phyloP scores from a whole-genome alignment of 768 basidiomycete genomes.

The Boletellus sp. region DNA sequence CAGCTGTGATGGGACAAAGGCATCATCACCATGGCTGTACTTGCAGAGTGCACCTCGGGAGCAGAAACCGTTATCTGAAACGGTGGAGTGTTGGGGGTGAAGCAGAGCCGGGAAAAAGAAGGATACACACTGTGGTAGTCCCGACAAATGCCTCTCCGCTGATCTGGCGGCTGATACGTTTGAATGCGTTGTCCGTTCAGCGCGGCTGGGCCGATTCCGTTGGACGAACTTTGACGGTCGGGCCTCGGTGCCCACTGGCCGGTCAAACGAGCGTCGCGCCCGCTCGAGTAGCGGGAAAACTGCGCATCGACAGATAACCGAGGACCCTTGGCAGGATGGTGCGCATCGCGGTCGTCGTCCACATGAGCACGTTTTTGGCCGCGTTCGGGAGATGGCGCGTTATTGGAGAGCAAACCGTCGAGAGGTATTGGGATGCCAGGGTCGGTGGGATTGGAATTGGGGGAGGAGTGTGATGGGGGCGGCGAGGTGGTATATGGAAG shows the following conservation, averaged over 20 bases:
- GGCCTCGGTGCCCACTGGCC: slow-evolving; percentile 40
- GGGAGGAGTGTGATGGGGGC: slow-evolving; percentile 30
- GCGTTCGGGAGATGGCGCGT: slow-evolving; percentile 46
- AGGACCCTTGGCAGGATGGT: slow-evolving; percentile 66
- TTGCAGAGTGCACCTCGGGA: slow-evolving; percentile 85
- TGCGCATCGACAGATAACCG: slow-evolving; percentile 62
- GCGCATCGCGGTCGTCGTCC: slow-evolving; percentile 56
- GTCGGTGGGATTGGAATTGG: slow-evolving; percentile 41
- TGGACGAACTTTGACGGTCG: slow-evolving; percentile 27
- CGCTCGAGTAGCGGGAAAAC: slow-evolving; percentile 59
- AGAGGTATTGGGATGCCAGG: slow-evolving; percentile 79
- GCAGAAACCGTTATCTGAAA: slow-evolving; percentile 84
- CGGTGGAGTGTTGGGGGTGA: slow-evolving; percentile 9
- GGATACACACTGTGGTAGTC: slow-evolving; percentile 84
- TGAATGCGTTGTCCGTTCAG: slow-evolving; percentile 48
- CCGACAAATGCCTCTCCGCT: slow-evolving; percentile 75
- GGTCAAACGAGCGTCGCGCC: slow-evolving; percentile 37
- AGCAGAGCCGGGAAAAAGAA: slow-evolving; percentile 1
- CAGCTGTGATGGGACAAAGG: slow-evolving; percentile 68
- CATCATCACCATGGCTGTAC: slow-evolving; percentile 90
- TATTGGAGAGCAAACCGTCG: slow-evolving; percentile 54
- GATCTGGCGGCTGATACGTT: slow-evolving; percentile 68
- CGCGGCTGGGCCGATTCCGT: slow-evolving; percentile 24
- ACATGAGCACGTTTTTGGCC: slow-evolving; percentile 64
- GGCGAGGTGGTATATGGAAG: slow-evolving; percentile 62